Base-by-base conservation (phyloP, 2,329 filamentous ascomycete species). In the Penicillium nordicum region DNA sequence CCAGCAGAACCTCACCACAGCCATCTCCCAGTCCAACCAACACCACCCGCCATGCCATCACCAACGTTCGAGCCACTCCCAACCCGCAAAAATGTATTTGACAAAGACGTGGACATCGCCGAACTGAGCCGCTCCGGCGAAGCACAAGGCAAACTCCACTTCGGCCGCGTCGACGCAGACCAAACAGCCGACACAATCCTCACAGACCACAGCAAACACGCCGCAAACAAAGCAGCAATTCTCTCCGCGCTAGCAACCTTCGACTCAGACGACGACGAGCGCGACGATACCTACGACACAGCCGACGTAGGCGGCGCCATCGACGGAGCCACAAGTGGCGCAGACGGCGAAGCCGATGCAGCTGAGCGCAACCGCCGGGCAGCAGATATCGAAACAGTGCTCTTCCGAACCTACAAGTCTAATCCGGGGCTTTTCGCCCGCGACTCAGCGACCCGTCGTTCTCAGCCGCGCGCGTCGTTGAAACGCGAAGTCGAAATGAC, bases 231-330 rank as follows among this genome's bases (percentile, higher is more conserved):
- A 76, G 90, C 91, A 0, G 88, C 91, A 11, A 96, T 97, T 64
- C 78, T 96, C 25, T 90, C 92, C 3, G 93, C 93, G 0, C 83
- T 97, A 2, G 90, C 91, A 16, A 83, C 88, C 0, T 97, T 97
- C 64, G 92, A 97, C 75, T 88, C 88, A 0, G 93, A 97, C 66
- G 94, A 97, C 63, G 94, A 99, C 71, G 94, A 99, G 76, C 85
- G 92, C 36, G 94, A 99, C 72, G 94, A 99, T 72, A 97, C 93
- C 0, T 99, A 99, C 70, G 94, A 99, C 67, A 85, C 88, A 1
- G 90, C 86, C 48, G 94, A 97, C 68, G 91, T 97, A 2, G 94
- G 94, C 36, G 92, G 93, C 23, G 90, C 89, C 0, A 86, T 97
- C 3, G 92, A 96, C 64, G 80, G 82, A 18, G 75, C 76, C 5